Conservation (phyloP, 2,329 filamentous ascomycete genomes). For the Aspergillus viridinutans region DNA sequence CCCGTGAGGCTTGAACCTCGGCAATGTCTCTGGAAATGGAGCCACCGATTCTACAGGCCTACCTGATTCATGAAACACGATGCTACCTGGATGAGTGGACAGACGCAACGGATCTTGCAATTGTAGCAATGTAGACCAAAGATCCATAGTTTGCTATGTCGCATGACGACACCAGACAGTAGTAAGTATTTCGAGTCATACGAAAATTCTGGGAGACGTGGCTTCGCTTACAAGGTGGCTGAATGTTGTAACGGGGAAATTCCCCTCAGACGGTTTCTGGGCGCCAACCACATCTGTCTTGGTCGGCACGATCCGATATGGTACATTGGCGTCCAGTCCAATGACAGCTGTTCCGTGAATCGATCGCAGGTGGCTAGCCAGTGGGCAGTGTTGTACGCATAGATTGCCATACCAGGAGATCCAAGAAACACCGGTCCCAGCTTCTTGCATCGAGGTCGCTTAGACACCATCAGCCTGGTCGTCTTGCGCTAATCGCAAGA, state of each 20-base stretch:
- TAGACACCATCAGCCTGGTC: not conserved
- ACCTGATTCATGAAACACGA: not conserved
- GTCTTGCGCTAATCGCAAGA: not conserved
- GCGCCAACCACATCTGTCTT: slow-evolving; percentile 2
- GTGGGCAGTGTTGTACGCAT: not conserved
- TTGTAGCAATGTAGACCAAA: not conserved
- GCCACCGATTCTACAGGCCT: not conserved
- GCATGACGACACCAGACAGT: not conserved
- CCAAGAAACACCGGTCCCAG: not conserved
- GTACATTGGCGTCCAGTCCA: not conserved
- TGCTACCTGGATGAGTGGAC: not conserved
- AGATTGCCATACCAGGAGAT: not conserved
- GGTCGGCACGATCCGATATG: not conserved
- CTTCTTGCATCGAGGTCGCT: not conserved
- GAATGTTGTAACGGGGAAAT: slow-evolving; percentile 1
- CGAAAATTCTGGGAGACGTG: not conserved
- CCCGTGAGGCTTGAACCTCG: not conserved
- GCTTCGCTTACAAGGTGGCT: not conserved
- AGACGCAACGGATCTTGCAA: not conserved
- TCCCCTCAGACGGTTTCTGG: slow-evolving; percentile 3
- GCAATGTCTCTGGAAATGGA: not conserved
- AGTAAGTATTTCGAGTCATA: not conserved
- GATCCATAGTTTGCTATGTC: not conserved
- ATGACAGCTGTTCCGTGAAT: not conserved
- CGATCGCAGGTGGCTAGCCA: not conserved